Conservation (phyloP, 2,329 filamentous ascomycete genomes). For the Phoma sp. region DNA sequence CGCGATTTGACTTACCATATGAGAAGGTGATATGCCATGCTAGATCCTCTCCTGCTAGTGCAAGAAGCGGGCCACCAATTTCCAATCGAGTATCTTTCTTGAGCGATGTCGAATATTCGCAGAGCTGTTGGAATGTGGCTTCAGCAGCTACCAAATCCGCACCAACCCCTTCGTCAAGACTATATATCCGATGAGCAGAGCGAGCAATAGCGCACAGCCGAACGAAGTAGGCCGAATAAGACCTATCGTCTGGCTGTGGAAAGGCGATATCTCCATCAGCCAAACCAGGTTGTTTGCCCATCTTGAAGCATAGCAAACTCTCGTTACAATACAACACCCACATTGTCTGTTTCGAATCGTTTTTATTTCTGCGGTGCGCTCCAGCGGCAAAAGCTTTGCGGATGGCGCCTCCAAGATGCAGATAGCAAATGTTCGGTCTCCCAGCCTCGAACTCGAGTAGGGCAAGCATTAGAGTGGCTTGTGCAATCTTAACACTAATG, state of each 20-base stretch:
- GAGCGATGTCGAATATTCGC: not conserved
- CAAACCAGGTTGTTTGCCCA: constrained; percentile 6
- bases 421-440: constrained; percentile 15
- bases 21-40: constrained; percentile 15
- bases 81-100: not conserved
- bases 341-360: constrained; percentile 7
- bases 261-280: not conserved
- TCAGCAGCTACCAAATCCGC: constrained; percentile 4
- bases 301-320: constrained; percentile 3
- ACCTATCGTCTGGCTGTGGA: not conserved
- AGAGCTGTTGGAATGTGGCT: not conserved
- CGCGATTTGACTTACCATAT: not conserved
- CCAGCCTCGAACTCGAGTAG: constrained; percentile 16
- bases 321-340: constrained; percentile 13
- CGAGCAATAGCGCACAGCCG: constrained; percentile 11
- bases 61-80: constrained; percentile 8
- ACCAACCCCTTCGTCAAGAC: constrained; percentile 2
- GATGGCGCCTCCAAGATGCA: constrained; percentile 16
- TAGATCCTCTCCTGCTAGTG: constrained; percentile 8
- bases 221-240: constrained; percentile 3
- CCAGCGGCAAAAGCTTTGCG: constrained; percentile 18
- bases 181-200: constrained; percentile 8
- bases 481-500: constrained; percentile 10
- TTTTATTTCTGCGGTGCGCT: constrained; percentile 3
- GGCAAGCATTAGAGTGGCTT: constrained; percentile 8